Evolutionary conservation across 2,329 filamentous ascomycete species (phyloP), one percentile per base, ranked within the genome.

Genomic region (Claviceps lovelessii): DNA sequence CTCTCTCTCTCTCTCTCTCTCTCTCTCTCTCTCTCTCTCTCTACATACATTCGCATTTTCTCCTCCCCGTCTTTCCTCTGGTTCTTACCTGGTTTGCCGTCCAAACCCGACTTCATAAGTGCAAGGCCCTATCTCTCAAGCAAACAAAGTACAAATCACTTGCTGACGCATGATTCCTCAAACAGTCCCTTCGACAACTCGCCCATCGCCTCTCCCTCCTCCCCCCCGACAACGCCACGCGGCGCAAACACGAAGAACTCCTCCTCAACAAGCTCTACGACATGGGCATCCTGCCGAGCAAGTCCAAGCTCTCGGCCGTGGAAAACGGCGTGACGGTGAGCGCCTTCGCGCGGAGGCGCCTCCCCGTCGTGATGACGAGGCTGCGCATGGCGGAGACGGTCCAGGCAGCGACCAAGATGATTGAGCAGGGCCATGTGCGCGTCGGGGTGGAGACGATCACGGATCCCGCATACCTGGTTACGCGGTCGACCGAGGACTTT

Each of bases 391-490:
- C 90, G 42, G 88, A 95, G 75, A 91, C 84, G 53, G 84, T 97
- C 44, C 85, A 87, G 67, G 86, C 88, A 39, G 87, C 86, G 44
- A 87, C 83, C 8, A 90, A 88, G 62, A 86, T 95, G 70, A 86
- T 97, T 56, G 91, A 97, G 74, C 89, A 95, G 66, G 91, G 91
- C 7, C 90, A 96, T 67, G 90, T 97, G 4, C 78, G 91, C 50
- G 89, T 95, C 1, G 91, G 91, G 13, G 90, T 89, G 0, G 89
- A 96, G 65, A 86, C 90, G 1, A 80, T 96, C 31, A 94, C 88
- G 2, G 91, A 97, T 67, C 84, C 90, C 33, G 90, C 90, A 0
- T 96, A 90, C 64, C 71, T 96, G 53, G 89, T 97, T 8, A 93
- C 88, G 42, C 78, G 90, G 60, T 87, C 83, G 58, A 88, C 95